Conservation (phyloP, 768 basidiomycete genomes). For the Sporobolomyces phaffii region DNA sequence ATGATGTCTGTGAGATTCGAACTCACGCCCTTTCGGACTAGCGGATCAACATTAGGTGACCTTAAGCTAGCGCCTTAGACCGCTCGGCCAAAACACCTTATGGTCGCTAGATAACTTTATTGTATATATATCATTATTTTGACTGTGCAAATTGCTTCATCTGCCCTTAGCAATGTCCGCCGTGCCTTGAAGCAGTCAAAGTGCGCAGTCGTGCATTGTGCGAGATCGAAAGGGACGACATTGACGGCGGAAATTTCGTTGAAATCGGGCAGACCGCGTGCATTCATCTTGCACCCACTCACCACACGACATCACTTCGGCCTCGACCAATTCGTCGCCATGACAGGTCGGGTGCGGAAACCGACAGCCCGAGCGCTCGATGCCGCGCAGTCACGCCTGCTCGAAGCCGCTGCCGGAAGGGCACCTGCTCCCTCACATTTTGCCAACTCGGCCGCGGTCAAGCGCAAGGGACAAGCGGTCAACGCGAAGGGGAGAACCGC, state of each 20-base stretch:
- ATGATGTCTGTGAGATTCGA: slow-evolving; percentile 18
- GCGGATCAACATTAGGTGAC: neutral
- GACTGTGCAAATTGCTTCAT: too few relatives aligned
- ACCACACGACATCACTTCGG: too few relatives aligned
- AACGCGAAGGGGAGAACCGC: slow-evolving; percentile 22
- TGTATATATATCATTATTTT: too few relatives aligned
- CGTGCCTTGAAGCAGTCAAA: too few relatives aligned
- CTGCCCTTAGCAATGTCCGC: too few relatives aligned
- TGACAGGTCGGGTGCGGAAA: slow-evolving; percentile 13
- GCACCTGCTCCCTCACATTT: neutral
- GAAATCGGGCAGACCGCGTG: too few relatives aligned
- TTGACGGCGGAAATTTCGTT: too few relatives aligned
- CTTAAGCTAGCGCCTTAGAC: slow-evolving; percentile 43
- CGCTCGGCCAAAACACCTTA: slow-evolving; percentile 40
- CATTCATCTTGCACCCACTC: too few relatives aligned
- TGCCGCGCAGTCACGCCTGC: slow-evolving; percentile 5
- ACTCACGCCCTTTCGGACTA: slow-evolving; percentile 18
- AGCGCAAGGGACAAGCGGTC: slow-evolving; percentile 15
- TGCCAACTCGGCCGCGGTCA: slow-evolving; percentile 8
- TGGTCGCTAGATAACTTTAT: too few relatives aligned
- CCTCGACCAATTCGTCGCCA: too few relatives aligned
- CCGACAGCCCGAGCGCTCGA: slow-evolving; percentile 12
- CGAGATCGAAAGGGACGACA: too few relatives aligned
- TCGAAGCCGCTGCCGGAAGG: neutral
- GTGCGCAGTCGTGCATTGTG: too few relatives aligned